Base-by-base conservation (phyloP, 352 stramenopile species). In the Pythium sukuiense region DNA sequence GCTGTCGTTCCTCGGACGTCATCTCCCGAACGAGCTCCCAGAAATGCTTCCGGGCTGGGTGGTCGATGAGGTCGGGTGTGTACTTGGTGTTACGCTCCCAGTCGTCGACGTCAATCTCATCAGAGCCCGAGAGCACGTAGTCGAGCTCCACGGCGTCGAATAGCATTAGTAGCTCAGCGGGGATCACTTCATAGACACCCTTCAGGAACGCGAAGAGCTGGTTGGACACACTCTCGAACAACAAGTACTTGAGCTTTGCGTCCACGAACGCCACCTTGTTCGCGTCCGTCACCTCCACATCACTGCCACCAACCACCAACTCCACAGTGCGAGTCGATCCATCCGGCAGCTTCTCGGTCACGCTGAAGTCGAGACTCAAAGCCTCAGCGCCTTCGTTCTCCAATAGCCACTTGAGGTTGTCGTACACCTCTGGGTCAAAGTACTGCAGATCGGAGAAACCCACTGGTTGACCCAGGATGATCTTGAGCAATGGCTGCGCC, bases 161-260 rank as follows among this genome's bases (percentile, higher is more conserved):
- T n/a, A 97, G 78, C 20, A 90, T 87, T 11, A 98, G 71, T 12
- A 97, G 71, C n/a, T 91, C 79, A 43, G 93, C 78, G 0, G 94
- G 95, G 30, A 98, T 50, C 12, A 99, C 93, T 67, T 99, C 95
- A 73, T 99, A 99, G 52, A 99, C 93, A 18, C 97, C 97, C 54
- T 90, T 92, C 4, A 99, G 67, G 59, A 99, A 96, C 14, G 88
- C 76, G 55, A 82, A 79, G 7, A 98, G 79, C 76, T 98, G 93
- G 12, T 76, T 45, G 20, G 96, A 87, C 5, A 99, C 92, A 39
- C 93, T 90, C 49, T 93, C 92, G 45, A 99, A 81, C 37, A 99
- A 64, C 37, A 96, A 78, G 72, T 98, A 98, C 69, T 98, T 94
- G 13, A 99, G 81, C 64, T 90, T 95, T 11, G 83, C 80, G 66